Percentiles rank a stretch among this genome's conserved stretches.
These are phyloP conservation scores for Fusarium coicis DNA, from an alignment of 2,329 filamentous ascomycete genomes.

Conservation along the genomic window DNA sequence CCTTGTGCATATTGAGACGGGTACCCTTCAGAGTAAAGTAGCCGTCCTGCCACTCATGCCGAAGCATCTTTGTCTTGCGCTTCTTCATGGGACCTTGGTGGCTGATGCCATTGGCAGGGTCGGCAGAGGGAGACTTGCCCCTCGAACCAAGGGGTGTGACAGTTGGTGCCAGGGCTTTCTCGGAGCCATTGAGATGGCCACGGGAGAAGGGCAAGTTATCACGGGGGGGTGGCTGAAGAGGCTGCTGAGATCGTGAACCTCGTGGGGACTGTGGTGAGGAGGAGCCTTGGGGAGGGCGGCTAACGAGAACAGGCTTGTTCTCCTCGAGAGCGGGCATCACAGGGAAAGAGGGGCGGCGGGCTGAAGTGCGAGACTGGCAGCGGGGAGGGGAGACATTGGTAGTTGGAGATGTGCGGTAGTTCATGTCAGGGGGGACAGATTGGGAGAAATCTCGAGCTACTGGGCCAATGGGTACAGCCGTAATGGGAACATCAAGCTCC, in stretches of 20 bases:
- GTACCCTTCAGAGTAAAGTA: constrained; percentile 88
- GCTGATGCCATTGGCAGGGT: constrained; percentile 63
- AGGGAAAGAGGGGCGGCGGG: constrained; percentile 73
- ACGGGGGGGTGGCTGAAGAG: constrained; percentile 64
- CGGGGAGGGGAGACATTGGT: constrained; percentile 53
- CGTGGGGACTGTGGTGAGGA: constrained; percentile 52
- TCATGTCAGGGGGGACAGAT: constrained; percentile 95
- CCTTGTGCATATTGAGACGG: constrained; percentile 79
- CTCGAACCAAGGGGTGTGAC: constrained; percentile 43
- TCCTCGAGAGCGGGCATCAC: constrained; percentile 77
- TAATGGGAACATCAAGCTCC: constrained; percentile 88
- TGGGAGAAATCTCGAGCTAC: constrained; percentile 84
- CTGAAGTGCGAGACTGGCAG: constrained; percentile 66
- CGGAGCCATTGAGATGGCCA: constrained; percentile 56
- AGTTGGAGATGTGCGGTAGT: constrained; percentile 66
- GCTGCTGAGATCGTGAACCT: constrained; percentile 50
- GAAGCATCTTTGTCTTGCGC: constrained; percentile 87
- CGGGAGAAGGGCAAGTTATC: constrained; percentile 67
- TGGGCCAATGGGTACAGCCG: constrained; percentile 75
- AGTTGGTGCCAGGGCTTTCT: constrained; percentile 58
- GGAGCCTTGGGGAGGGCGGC: constrained; percentile 40
- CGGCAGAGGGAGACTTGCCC: constrained; percentile 44
- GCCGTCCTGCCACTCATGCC: constrained; percentile 93
- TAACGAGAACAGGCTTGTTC: constrained; percentile 60
- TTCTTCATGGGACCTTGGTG: constrained; percentile 95